Base-by-base conservation (phyloP, 192 early-diverging fungal genomes). In the Podila minutissima region DNA sequence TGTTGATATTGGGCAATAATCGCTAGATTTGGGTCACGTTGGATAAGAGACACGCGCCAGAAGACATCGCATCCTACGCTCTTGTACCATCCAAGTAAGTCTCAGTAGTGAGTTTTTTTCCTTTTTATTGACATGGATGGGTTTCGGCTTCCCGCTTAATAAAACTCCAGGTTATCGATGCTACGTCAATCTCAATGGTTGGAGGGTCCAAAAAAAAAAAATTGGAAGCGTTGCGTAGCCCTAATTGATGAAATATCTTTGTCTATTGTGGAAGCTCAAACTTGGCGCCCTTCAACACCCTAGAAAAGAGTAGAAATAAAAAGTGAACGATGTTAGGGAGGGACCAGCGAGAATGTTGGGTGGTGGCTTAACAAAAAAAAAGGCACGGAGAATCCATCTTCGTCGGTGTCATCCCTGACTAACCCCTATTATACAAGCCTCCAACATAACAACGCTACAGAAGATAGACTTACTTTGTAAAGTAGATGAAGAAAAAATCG, bases 401-500 rank as follows among this genome's bases (percentile, higher is more conserved):
- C n/a, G 5, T 37, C 28, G 10, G 3, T 33, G 11, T 28, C n/a
- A 11, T 5, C 12, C 12, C 5, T 26, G 19, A 22, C 17, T 28
- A 13, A 59, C 35, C 57, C 22, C 12, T 67, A 31, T 33, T 53
- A 29, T 29, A 12, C 32, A 13, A 15, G 22, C 29, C n/a, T 35
- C 7, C 7, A 15, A 29, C 17, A 66, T 19, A 10, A 33, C 24
- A 66, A 17, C 8, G 2, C 6, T 15, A 46, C 13, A 17, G 3
- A 46, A 1, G 15, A 46, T 17, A 11, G 8, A 67, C 75, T 86
- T 87, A 94, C 91, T 91, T 94, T 75, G 72, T 86, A 31, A 88
- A 94, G 86, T 99, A 99, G 59, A 99, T 92, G 76, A 97, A 99
- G 87, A 98, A 97, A 83, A 99, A 99, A 85, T 99, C 98, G 75